These are phyloP conservation scores for Quercus tomentella DNA, from an alignment of 331 rosid genomes.

Conservation along the genomic window DNA sequence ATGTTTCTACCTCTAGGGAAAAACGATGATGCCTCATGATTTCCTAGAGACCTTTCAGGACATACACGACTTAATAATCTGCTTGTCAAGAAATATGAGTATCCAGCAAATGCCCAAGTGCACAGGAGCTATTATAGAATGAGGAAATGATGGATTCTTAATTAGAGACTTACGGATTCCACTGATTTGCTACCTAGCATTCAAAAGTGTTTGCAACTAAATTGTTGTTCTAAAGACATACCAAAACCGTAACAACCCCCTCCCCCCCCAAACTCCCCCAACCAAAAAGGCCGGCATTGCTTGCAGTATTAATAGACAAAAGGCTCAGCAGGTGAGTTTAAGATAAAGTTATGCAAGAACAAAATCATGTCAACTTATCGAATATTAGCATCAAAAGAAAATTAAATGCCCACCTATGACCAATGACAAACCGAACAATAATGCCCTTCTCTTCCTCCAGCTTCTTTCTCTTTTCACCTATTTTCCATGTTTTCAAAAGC, in stretches of 20 bases:
- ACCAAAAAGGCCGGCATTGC: neutral
- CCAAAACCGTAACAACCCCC: neutral
- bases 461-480: constrained; percentile 90
- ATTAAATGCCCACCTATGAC: constrained; percentile 68
- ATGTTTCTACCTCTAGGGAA: neutral
- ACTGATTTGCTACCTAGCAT: neutral
- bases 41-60: neutral
- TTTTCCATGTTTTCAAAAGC: constrained; percentile 33
- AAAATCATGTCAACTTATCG: neutral
- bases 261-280: neutral
- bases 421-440: constrained; percentile 85
- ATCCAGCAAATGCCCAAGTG: neutral
- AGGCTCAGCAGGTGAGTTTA: neutral
- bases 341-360: neutral
- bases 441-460: constrained; percentile 99
- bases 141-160: neutral
- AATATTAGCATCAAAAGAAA: constrained; percentile 5
- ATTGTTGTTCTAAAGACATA: neutral
- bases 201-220: neutral
- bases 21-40: neutral
- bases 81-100: neutral
- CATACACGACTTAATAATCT: neutral
- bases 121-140: neutral
- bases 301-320: neutral
- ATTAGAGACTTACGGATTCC: neutral